phyloP scores from a whole-genome alignment of 1,284 basidiomycete species.

The Cutaneotrichosporon dermatis region DNA sequence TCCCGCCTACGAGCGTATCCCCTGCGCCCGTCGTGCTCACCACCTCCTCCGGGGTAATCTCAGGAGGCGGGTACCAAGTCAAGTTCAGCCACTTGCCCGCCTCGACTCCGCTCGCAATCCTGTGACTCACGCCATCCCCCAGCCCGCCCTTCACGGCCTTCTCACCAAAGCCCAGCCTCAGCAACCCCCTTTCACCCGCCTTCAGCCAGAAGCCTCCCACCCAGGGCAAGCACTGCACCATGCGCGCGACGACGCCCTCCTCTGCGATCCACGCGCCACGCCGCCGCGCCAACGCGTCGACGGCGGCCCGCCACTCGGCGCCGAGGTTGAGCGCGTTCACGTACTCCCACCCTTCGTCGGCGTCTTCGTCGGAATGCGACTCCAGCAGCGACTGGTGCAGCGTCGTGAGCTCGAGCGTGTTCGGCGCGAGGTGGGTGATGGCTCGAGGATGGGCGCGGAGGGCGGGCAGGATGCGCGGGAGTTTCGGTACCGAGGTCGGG shows the following conservation, averaged over 20 bases:
- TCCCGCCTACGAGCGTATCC: conserved; percentile 75
- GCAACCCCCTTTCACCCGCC: conserved; percentile 59
- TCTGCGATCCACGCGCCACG: conserved; percentile 5
- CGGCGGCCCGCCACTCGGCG: conserved; percentile 60
- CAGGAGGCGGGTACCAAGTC: conserved; percentile 64
- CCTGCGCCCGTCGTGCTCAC: conserved; percentile 85
- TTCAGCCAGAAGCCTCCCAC: conserved; percentile 78
- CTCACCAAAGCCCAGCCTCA: conserved; percentile 46
- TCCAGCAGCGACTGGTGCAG: conserved; percentile 53
- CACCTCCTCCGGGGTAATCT: conserved; percentile 51
- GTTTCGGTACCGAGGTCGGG: conserved; percentile 82
- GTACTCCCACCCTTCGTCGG: conserved; percentile 26
- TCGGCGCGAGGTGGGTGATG: conserved; percentile 70
- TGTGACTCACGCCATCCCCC: conserved; percentile 42
- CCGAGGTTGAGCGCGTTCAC: conserved; percentile 62
- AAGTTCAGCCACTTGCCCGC: conserved; percentile 52
- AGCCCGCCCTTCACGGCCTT: conserved; percentile 48
- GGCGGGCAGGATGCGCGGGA: conserved; percentile 63
- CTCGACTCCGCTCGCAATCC: conserved; percentile 18
- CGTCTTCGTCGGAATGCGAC: background rate
- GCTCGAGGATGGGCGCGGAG: conserved; percentile 50
- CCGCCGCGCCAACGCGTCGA: conserved; percentile 52
- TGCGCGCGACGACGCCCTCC: conserved; percentile 70
- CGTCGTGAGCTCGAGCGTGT: conserved; percentile 66
- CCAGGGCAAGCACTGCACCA: conserved; percentile 70